These are phyloP conservation scores for Isatis tinctoria DNA, from an alignment of 345 rosid species.

Conservation along the genomic window DNA sequence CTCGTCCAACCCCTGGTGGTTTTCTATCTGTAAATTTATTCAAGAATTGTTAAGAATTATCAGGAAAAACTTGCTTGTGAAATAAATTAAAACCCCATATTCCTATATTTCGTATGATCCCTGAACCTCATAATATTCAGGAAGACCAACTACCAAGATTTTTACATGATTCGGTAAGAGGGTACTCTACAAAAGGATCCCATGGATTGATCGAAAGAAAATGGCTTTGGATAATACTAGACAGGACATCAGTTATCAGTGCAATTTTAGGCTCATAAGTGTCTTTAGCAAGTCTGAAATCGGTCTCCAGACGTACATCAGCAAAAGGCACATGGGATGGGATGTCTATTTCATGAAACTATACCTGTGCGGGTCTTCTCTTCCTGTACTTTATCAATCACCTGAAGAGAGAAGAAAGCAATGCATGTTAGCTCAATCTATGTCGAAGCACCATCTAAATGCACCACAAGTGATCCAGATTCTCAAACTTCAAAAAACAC, in stretches of 20 bases:
- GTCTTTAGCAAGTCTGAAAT: not conserved
- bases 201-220: not conserved
- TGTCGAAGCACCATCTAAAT: not conserved
- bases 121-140: not conserved
- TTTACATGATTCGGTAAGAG: not conserved
- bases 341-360: not conserved
- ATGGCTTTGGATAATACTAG: not conserved
- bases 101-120: not conserved
- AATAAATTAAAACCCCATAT: not conserved
- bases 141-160: not conserved
- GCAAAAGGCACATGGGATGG: not conserved
- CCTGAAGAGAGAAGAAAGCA: constrained; percentile 20
- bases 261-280: not conserved
- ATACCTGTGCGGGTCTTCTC: constrained; percentile 33
- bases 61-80: not conserved
- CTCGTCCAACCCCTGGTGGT: constrained; percentile 7
- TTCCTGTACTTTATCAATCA: constrained; percentile 35
- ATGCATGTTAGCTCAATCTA: not conserved
- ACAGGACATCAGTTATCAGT: not conserved
- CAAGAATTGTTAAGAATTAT: not conserved
- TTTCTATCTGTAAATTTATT: not conserved
- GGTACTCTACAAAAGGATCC: not conserved
- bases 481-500: not conserved
- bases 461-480: not conserved
- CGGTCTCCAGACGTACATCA: not conserved